phyloP scores from a whole-genome alignment of 129 eudicot species.

The Helianthus annuus region HanXRQr2.0-SUNRISE NC_035436.2:187088511-187089010 shows the following conservation, averaged over 20 bases:
- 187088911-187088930: not conserved
- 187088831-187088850: constrained; percentile 79
- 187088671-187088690: not conserved
- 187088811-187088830: constrained; percentile 35
- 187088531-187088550: not conserved
- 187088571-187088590: not conserved
- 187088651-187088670: no score
- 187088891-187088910: not conserved
- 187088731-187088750: not conserved
- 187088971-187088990: constrained; percentile 55
- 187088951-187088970: constrained; percentile 43
- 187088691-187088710: not conserved
- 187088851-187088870: constrained; percentile 71
- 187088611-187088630: not conserved
- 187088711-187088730: not conserved
- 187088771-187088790: constrained; percentile 21
- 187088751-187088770: constrained; percentile 8
- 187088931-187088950: not conserved
- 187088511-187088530: not conserved
- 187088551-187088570: not conserved
- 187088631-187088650: no score
- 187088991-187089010: constrained; percentile 27
- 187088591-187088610: not conserved
- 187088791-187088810: constrained; percentile 15
- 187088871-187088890: constrained; percentile 7